phyloP scores from a whole-genome alignment of 2,329 filamentous ascomycete species.

The Monosporascus ibericus region DNA sequence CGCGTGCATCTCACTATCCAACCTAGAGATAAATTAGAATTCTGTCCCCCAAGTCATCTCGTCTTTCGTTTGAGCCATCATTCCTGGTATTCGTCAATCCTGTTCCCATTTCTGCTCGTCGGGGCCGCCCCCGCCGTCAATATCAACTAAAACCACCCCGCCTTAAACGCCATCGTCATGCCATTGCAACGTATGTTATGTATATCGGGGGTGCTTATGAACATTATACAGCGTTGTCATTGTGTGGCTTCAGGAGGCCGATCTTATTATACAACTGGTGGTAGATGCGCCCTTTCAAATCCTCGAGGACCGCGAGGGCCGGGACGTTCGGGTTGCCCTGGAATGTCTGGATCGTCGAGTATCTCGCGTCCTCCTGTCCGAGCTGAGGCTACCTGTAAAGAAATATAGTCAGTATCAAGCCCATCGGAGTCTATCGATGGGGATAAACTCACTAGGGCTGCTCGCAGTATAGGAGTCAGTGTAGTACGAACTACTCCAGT shows the following conservation, averaged over 20 bases:
- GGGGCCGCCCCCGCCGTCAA: no score
- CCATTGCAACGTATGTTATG: not conserved
- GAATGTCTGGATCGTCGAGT: slow-evolving; percentile 27
- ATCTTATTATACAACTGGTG: not conserved
- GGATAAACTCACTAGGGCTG: slow-evolving; percentile 44
- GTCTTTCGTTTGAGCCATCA: no score
- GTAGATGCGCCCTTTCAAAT: not conserved
- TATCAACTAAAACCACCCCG: not conserved
- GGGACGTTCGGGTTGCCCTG: slow-evolving; percentile 16
- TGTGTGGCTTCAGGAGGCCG: not conserved
- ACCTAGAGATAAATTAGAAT: no score
- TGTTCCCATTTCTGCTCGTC: no score
- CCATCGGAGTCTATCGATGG: slow-evolving; percentile 15
- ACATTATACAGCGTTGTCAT: not conserved
- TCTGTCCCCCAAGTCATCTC: no score
- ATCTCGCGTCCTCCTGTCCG: slow-evolving; percentile 35
- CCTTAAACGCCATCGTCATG: not conserved
- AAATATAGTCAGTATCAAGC: slow-evolving; percentile 20
- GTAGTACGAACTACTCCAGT: slow-evolving; percentile 45
- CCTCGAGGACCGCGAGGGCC: slow-evolving; percentile 17
- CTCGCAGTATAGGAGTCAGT: slow-evolving; percentile 47
- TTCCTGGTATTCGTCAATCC: no score
- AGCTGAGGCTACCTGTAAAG: slow-evolving; percentile 39
- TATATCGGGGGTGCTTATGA: not conserved
- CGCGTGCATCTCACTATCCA: no score